Percentiles rank a stretch among this genome's conserved stretches.
Conservation (phyloP, 208 protist species). For the Leptomonas pyrrhocoris region DNA sequence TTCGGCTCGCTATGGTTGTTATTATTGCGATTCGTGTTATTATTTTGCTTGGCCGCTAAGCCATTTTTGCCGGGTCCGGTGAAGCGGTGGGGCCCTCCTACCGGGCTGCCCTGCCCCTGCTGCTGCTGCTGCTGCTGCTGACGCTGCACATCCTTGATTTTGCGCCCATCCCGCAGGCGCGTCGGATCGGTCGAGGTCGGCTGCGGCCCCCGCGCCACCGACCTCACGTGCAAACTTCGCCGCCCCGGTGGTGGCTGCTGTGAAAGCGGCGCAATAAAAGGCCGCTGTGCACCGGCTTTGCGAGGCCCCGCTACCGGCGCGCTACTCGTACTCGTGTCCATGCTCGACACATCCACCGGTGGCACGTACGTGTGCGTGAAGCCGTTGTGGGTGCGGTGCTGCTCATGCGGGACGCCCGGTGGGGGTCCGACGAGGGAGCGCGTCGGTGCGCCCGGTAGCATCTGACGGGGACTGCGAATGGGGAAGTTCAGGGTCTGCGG, state of each 20-base stretch:
- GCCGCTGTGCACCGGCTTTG: neutral
- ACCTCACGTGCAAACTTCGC: slow-evolving; percentile 5
- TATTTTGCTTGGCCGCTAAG: neutral
- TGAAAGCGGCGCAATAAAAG: neutral
- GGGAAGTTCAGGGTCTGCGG: neutral
- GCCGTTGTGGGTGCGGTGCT: too few species aligned
- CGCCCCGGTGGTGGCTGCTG: neutral
- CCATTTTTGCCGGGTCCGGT: slow-evolving; percentile 21
- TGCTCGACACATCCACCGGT: neutral
- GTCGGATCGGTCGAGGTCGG: slow-evolving; percentile 38
- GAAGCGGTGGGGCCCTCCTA: neutral
- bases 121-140: slow-evolving; percentile 6
- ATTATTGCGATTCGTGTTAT: neutral
- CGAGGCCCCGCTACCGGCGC: neutral
- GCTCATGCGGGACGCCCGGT: too few species aligned
- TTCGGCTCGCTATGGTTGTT: slow-evolving; percentile 14
- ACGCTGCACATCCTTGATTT: slow-evolving; percentile 23
- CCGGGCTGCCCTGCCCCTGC: slow-evolving; percentile 3
- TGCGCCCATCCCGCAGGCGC: slow-evolving; percentile 33
- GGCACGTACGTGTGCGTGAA: slow-evolving; percentile 10
- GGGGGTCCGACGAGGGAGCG: neutral
- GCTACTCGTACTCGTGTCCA: neutral
- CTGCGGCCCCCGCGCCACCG: slow-evolving; percentile 55
- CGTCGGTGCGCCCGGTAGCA: neutral
- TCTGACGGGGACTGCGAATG: neutral